These are phyloP conservation scores for Chaetomiaceae sp. DNA, from an alignment of 2,329 filamentous ascomycete genomes.

Conservation along the genomic window DNA sequence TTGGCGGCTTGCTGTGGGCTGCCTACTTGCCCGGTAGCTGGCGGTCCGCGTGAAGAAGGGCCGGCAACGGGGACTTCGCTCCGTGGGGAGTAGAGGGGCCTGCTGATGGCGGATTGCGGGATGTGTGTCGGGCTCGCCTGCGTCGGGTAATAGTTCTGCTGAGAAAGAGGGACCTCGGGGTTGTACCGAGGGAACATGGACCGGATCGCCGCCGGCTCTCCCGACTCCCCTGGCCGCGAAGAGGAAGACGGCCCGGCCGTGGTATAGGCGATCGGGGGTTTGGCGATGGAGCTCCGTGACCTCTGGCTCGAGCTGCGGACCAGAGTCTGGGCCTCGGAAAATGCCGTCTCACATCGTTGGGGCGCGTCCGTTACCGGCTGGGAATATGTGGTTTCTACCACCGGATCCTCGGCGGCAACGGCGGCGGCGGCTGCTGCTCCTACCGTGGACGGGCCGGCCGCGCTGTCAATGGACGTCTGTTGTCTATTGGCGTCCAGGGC, in stretches of 20 bases:
- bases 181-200: constrained; percentile 78
- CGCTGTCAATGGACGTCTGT: constrained; percentile 4
- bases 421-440: constrained; percentile 7
- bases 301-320: constrained; percentile 46
- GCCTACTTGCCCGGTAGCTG: constrained; percentile 22
- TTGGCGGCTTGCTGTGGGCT: constrained; percentile 33
- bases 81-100: constrained; percentile 54
- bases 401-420: constrained; percentile 20
- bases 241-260: constrained; percentile 17
- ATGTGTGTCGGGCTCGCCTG: constrained; percentile 61
- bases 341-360: constrained; percentile 46
- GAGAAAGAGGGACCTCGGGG: constrained; percentile 58
- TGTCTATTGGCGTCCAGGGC: constrained; percentile 18
- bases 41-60: no score
- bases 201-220: constrained; percentile 45
- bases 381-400: constrained; percentile 25
- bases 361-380: constrained; percentile 42
- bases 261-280: constrained; percentile 41
- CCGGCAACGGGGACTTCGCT: constrained; percentile 8
- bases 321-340: constrained; percentile 48
- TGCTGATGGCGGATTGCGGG: constrained; percentile 60
- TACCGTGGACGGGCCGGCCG: constrained; percentile 7
- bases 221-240: constrained; percentile 13
- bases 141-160: constrained; percentile 67
- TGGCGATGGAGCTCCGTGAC: constrained; percentile 55